Conservation (phyloP, 352 stramenopile species). For the Pythium aquatile region DNA sequence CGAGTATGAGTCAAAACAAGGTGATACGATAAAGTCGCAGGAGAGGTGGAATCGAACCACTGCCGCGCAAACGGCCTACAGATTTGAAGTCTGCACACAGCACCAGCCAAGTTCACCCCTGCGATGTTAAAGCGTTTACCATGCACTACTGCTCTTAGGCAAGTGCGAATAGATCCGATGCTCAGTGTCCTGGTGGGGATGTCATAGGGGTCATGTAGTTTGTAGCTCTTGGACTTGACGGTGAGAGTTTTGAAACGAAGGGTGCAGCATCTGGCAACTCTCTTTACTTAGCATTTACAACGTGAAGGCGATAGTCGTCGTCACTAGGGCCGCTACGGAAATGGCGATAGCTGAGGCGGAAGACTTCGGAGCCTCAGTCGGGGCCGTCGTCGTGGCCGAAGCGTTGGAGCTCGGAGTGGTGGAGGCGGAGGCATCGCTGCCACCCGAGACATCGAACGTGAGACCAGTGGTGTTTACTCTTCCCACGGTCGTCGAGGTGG, state of each 20-base stretch:
- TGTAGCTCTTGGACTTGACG: too few species aligned
- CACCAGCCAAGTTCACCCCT: slow-evolving; percentile 90
- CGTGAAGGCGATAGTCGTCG: background rate
- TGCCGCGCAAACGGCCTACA: slow-evolving; percentile 88
- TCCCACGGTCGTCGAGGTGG: background rate
- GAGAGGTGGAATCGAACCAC: slow-evolving; percentile 91
- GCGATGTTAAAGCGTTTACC: slow-evolving; percentile 13
- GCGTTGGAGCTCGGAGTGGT: background rate
- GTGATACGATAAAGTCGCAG: slow-evolving; percentile 55
- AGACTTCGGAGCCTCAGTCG: background rate
- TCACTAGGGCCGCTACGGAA: background rate
- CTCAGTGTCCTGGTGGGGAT: too few species aligned
- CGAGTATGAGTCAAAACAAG: slow-evolving; percentile 19
- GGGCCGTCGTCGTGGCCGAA: background rate
- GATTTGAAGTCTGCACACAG: slow-evolving; percentile 92
- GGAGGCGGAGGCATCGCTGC: background rate
- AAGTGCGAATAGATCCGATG: too few species aligned
- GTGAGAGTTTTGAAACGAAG: background rate
- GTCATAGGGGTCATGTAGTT: background rate
- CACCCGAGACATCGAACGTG: background rate
- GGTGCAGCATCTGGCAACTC: background rate
- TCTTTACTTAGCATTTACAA: slow-evolving; percentile 1
- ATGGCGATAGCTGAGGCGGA: background rate
- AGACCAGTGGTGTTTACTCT: slow-evolving; percentile 9
- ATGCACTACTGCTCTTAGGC: background rate